Percentiles rank a stretch among this genome's conserved stretches.
Conservation (phyloP, 306 rosid species). For the Phaseolus lunatus region DNA sequence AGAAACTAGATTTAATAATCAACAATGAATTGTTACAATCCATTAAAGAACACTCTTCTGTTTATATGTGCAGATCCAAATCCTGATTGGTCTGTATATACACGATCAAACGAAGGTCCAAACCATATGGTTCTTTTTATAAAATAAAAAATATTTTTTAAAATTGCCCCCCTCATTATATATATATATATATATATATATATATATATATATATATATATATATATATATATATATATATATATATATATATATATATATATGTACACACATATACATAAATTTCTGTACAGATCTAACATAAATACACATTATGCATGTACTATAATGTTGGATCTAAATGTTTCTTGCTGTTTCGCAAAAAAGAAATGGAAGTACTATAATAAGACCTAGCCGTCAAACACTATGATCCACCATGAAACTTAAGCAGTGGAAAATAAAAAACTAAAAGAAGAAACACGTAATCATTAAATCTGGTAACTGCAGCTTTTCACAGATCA, state of each 20-base stretch:
- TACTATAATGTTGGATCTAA: not conserved
- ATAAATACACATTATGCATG: conserved; percentile 5
- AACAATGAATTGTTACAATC: too few relatives aligned
- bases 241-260: too few relatives aligned
- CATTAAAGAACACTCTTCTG: too few relatives aligned
- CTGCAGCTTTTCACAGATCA: not conserved
- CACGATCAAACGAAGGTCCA: not conserved
- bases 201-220: too few relatives aligned
- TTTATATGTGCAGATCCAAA: too few relatives aligned
- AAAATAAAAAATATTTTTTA: not conserved
- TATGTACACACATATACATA: not conserved
- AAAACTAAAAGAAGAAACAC: not conserved
- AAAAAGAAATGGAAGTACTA: not conserved
- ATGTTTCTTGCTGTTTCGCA: not conserved
- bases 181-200: too few relatives aligned
- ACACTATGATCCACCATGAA: not conserved
- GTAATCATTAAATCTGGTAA: not conserved
- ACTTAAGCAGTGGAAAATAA: not conserved
- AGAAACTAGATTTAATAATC: too few relatives aligned
- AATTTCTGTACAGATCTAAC: conserved; percentile 21
- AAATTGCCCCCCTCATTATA: too few relatives aligned
- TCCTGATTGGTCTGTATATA: too few relatives aligned
- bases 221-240: too few relatives aligned
- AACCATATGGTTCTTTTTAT: too few relatives aligned
- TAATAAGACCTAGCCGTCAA: not conserved